Evolutionary conservation across 83 land plant species (phyloP), one percentile per base, ranked within the genome.

Genomic region (Picea abies): DNA sequence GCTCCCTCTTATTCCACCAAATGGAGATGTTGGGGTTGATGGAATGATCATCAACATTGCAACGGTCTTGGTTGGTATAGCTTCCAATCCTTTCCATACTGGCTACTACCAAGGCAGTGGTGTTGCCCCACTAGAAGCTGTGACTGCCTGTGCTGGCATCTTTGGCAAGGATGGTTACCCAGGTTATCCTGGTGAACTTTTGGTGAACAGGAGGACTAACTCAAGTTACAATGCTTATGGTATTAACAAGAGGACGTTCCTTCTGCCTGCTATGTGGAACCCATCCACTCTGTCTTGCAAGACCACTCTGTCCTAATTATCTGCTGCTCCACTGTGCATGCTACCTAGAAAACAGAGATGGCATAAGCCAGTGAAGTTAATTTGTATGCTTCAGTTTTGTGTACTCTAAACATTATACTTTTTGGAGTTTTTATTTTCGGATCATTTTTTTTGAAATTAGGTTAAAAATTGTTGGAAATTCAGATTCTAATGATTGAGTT

Each of bases 191-290:
- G 35, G 71, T 20, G 71, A 68, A 14, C 62, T 90, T 60, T 61
- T 80, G 64, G 68, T 81, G 26, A 85, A 90, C 56, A 39, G 39
- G 22, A 6, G 9, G 11, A 82, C 61, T n/a, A 76, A 70, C 17
- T 83, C 91, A 0, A 90, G 89, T 63, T 90, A 44, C 81, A 90
- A 90, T 61, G 89, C 80, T 26, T 71, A 86, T 15, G 89, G 91
- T 3, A 67, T 68, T 1, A 70, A 78, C 60, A 83, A 83, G 22
- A 78, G 85, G 14, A 44, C 25, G 47, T 90, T 82, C 60, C 81
- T 90, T 2, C 81, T 90, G 29, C 91, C 91, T 2, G 89, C 85
- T 5, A 70, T 87, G 15, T 90, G 89, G 91, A 83, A 87, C 44
- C 91, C 80, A 11, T n/a, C n/a, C 16, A 47, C 61, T 4, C 52